Evolutionary conservation across 176 grass and related monocot species (phyloP), one percentile per base, ranked within the genome.

Genomic region (Metroxylon sagu): DNA sequence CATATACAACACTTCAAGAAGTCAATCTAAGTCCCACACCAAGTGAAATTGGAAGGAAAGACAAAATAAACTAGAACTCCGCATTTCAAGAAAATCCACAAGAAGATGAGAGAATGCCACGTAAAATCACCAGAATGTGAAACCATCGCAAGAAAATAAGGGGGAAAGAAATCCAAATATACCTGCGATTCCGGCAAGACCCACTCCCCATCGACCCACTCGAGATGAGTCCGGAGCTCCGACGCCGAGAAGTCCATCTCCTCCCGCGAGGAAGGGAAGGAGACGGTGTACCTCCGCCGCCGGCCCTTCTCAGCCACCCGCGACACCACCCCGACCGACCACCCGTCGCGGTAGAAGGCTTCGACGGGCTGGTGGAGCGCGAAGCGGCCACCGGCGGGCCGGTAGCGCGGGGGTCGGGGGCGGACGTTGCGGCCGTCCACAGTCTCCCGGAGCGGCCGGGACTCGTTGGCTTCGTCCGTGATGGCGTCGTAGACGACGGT

Each of bases 161-260:
- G 26, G 25, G 26, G 16, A 18, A 30, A 28, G 14, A 59, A 12
- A 14, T 10, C 35, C 35, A 43, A 43, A 73, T 53, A 25, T 74
- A 89, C 86, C 82, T 75, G 66, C 35, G 21, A 57, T 30, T 79
- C 73, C 1, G 88, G 79, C 10, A 75, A 74, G 55, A 64, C 57
- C 88, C 88, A 92, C 61, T 72, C 52, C 62, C 66, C 70, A 10
- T 54, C 77, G 63, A 76, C 52, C 79, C 85, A 86, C 49, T 95
- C 90, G 56, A 89, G 85, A 74, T 95, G 90, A 16, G 57, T 69
- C 0, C 83, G 60, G 19, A 92, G 29, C 14, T 69, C n/a, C 1
- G n/a, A 73, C 25, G 49, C 39, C 4, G 51, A 54, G 56, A 80
- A 83, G 18, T 75, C 71, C 61, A 19, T 16, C 30, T 68, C 71